Evolutionary conservation across 169 alveolate species (phyloP).

Genomic region (Besnoitia besnoiti): DNA sequence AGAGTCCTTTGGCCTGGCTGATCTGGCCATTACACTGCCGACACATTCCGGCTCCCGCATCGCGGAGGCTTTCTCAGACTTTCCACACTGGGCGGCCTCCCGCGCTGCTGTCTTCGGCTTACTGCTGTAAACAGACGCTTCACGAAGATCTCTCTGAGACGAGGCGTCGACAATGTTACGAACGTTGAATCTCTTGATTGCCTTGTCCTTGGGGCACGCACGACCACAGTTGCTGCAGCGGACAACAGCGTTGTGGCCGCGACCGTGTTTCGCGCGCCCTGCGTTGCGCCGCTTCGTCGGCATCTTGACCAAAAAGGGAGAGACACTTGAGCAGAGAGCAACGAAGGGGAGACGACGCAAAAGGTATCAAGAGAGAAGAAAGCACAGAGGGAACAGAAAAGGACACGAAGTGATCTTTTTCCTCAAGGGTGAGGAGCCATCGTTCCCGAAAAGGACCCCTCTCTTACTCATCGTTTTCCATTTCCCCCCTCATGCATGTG

Average conservation of each 20-base stretch:
- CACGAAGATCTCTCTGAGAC: constrained; percentile 97
- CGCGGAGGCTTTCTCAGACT: background rate
- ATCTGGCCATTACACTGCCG: too few relatives aligned
- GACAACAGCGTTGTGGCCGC: constrained; percentile 97
- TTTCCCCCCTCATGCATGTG: background rate
- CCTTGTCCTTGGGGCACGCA: constrained; percentile 98
- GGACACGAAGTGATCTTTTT: background rate
- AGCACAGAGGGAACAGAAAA: background rate
- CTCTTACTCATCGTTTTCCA: background rate
- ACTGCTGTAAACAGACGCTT: constrained; percentile 84
- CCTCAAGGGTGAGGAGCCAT: background rate
- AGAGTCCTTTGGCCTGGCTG: too few relatives aligned
- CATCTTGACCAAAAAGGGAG: constrained; percentile 79
- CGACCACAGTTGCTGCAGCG: constrained; percentile 99
- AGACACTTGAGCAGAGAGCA: background rate
- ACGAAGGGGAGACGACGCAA: background rate
- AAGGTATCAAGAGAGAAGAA: background rate
- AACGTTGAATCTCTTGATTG: constrained; percentile 97
- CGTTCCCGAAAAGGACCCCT: background rate
- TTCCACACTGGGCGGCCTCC: too few relatives aligned
- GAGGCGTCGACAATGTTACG: constrained; percentile 99
- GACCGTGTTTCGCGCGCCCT: constrained; percentile 99
- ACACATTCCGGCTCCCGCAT: too few relatives aligned
- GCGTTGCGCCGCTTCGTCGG: constrained; percentile 99
- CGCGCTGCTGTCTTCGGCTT: background rate